phyloP scores from a whole-genome alignment of 129 eudicot genomes.

The sunflower (Helianthus annuus) region HanXRQr2.0-SUNRISE NC_035446.2:158716575-158717074 shows the following conservation, averaged over 20 bases:
- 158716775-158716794: conserved; percentile 85
- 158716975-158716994: neutral
- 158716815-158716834: neutral
- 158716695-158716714: conserved; percentile 35
- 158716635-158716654: conserved; percentile 36
- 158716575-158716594: conserved; percentile 28
- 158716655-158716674: conserved; percentile 21
- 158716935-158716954: neutral
- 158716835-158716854: neutral
- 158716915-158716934: neutral
- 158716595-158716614: conserved; percentile 23
- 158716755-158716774: conserved; percentile 65
- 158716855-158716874: neutral
- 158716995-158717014: no score
- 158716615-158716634: conserved; percentile 8
- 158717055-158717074: no score
- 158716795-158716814: conserved; percentile 79
- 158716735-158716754: no score
- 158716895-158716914: neutral
- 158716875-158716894: neutral
- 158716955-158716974: neutral
- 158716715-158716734: no score
- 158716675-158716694: conserved; percentile 24
- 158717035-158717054: no score
- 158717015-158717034: no score